A percentile compares a stretch with the other conserved stretches of the same genome.
Conservation (phyloP, 1,139 yeast genomes). For the Kazachstania sp. region DNA sequence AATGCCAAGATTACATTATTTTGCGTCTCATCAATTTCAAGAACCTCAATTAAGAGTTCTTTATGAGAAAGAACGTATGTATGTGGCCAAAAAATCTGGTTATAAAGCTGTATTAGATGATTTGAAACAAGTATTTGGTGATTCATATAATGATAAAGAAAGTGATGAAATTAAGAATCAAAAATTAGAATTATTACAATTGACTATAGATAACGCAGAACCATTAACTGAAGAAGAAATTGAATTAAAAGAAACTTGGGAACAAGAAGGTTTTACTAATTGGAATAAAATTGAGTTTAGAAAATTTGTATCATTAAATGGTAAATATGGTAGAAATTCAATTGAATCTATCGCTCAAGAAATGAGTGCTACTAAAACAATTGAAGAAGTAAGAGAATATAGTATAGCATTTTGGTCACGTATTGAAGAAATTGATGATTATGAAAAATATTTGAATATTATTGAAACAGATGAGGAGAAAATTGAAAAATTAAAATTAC, state of each 20-base stretch:
- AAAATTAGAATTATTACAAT: conserved; percentile 50
- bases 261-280: conserved; percentile 48
- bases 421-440: conserved; percentile 59
- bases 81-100: conserved; percentile 25
- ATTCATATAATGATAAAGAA: conserved; percentile 18
- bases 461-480: conserved; percentile 70
- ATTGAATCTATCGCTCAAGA: conserved; percentile 52
- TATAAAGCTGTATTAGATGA: conserved; percentile 29
- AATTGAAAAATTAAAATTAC: conserved; percentile 46
- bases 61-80: conserved; percentile 54
- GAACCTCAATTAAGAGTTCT: conserved; percentile 53
- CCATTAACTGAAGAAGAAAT: conserved; percentile 65
- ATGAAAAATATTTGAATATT: conserved; percentile 55
- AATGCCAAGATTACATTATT: conserved; percentile 49
- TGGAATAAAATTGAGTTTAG: conserved; percentile 70
- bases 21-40: conserved; percentile 68
- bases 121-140: conserved; percentile 34
- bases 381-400: conserved; percentile 60
- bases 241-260: conserved; percentile 43
- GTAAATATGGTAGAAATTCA: conserved; percentile 61
- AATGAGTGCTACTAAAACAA: conserved; percentile 48
- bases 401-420: conserved; percentile 59
- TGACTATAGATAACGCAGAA: conserved; percentile 55
- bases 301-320: conserved; percentile 50
- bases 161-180: conserved; percentile 33